A percentile compares a stretch with the other conserved stretches of the same genome.
Conservation (phyloP, 1,284 basidiomycete genomes). For the Volvariella surrecta region DNA sequence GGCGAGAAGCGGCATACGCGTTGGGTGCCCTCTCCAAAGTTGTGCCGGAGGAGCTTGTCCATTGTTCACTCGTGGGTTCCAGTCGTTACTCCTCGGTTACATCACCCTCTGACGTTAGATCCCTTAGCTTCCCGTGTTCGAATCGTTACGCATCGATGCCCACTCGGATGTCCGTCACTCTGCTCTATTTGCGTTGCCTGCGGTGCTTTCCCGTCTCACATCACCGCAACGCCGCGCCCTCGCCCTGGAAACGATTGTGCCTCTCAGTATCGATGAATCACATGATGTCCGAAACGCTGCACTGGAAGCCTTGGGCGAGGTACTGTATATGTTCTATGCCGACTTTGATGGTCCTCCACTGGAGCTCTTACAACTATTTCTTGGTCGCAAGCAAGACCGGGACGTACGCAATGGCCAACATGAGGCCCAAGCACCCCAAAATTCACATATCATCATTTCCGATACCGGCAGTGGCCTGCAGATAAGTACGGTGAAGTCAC, state of each 20-base stretch:
- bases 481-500: neutral
- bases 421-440: slow-evolving; percentile 2
- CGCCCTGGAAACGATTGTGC: slow-evolving; percentile 53
- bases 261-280: slow-evolving; percentile 62
- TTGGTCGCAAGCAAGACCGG: slow-evolving; percentile 43
- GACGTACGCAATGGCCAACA: slow-evolving; percentile 27
- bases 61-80: slow-evolving; percentile 57
- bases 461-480: no score
- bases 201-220: slow-evolving; percentile 63
- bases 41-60: slow-evolving; percentile 64
- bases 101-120: neutral
- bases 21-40: slow-evolving; percentile 85
- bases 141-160: slow-evolving; percentile 61
- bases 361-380: slow-evolving; percentile 76
- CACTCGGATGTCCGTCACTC: slow-evolving; percentile 87
- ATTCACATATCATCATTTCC: neutral
- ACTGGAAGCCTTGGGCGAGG: slow-evolving; percentile 87
- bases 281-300: slow-evolving; percentile 74
- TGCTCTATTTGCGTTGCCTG: slow-evolving; percentile 80
- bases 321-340: slow-evolving; percentile 78
- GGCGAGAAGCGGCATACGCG: slow-evolving; percentile 86
- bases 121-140: slow-evolving; percentile 65
- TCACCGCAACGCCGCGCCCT: slow-evolving; percentile 46
- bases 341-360: slow-evolving; percentile 67
- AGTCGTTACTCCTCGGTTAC: slow-evolving; percentile 5